A percentile compares a stretch with the other conserved stretches of the same genome.
These are phyloP conservation scores for Colletotrichum magnum DNA, from an alignment of 2,329 filamentous ascomycete genomes.

Conservation along the genomic window DNA sequence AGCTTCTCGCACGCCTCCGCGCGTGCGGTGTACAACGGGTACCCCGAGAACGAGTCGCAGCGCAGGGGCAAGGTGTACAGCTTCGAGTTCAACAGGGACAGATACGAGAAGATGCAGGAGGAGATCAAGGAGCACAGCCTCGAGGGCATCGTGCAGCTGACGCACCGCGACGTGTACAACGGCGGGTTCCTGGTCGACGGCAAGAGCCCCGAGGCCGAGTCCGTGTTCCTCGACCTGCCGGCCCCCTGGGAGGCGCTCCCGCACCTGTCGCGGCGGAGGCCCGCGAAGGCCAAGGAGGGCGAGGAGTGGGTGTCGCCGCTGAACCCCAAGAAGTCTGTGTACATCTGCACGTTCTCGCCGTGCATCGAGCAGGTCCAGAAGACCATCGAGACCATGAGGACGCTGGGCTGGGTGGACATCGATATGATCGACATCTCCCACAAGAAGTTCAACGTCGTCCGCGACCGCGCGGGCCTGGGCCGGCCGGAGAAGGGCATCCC, in stretches of 20 bases:
- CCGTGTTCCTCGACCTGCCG: conserved; percentile 84
- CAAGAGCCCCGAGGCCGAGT: conserved; percentile 74
- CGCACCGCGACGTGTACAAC: conserved; percentile 84
- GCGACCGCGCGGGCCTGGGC: conserved; percentile 84
- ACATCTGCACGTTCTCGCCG: conserved; percentile 95
- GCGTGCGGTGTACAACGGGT: conserved; percentile 82
- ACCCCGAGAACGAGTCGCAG: conserved; percentile 61
- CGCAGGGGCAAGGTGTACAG: conserved; percentile 81
- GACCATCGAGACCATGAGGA: conserved; percentile 85
- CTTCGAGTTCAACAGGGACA: conserved; percentile 84
- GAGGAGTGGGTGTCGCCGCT: conserved; percentile 71
- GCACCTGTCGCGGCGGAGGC: conserved; percentile 75
- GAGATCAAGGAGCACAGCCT: conserved; percentile 80
- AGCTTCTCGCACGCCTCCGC: conserved; percentile 87
- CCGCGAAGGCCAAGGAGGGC: conserved; percentile 42
- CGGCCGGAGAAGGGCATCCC: conserved; percentile 78
- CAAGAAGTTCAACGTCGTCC: conserved; percentile 82
- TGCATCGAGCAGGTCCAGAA: conserved; percentile 96
- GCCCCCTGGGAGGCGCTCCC: conserved; percentile 85
- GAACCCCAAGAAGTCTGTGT: conserved; percentile 78
- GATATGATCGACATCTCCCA: conserved; percentile 93
- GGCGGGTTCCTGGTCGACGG: conserved; percentile 78
- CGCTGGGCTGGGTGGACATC: conserved; percentile 90
- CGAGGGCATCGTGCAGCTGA: conserved; percentile 76
- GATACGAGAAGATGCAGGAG: conserved; percentile 76